Percentiles rank a stretch among this genome's conserved stretches.
phyloP scores from a whole-genome alignment of 2,329 filamentous ascomycete species.

The Scedosporium minutisporum region DNA sequence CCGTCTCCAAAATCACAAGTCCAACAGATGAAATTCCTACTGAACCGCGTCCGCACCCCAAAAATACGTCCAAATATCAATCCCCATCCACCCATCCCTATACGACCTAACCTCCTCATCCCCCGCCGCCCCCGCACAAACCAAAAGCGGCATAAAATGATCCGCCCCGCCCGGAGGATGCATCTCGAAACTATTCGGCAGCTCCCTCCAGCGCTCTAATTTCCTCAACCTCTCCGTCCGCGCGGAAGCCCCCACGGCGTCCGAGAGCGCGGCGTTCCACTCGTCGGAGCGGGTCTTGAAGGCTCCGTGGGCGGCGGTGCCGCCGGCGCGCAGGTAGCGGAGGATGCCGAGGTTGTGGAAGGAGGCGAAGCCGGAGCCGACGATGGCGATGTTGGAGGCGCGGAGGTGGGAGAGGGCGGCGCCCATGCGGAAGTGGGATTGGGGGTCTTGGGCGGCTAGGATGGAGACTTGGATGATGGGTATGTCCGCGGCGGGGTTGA shows the following conservation, averaged over 20 bases:
- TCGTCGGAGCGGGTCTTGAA: conserved; percentile 13
- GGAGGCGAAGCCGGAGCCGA: conserved; percentile 49
- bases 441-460: conserved; percentile 39
- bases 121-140: conserved; percentile 42
- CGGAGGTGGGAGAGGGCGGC: conserved; percentile 40
- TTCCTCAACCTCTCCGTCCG: conserved; percentile 25
- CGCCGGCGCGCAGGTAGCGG: conserved; percentile 22
- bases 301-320: conserved; percentile 15
- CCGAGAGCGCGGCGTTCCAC: conserved; percentile 38
- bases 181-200: conserved; percentile 39
- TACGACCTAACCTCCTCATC: conserved; percentile 32
- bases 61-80: conserved; percentile 46
- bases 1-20: too few relatives aligned
- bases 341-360: conserved; percentile 45
- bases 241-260: conserved; percentile 25
- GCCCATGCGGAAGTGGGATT: conserved; percentile 40
- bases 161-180: conserved; percentile 44
- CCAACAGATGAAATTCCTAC: too few relatives aligned
- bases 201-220: conserved; percentile 35
- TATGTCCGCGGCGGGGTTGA: conserved; percentile 39
- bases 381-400: conserved; percentile 42
- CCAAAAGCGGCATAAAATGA: conserved; percentile 49
- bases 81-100: conserved; percentile 34
- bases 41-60: conserved; percentile 26
- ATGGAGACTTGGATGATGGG: conserved; percentile 49